Evolutionary conservation across 495 filamentous ascomycete genomes (phyloP), one percentile per base, ranked within the genome.

Genomic region (Aspergillus mulundensis): DNA sequence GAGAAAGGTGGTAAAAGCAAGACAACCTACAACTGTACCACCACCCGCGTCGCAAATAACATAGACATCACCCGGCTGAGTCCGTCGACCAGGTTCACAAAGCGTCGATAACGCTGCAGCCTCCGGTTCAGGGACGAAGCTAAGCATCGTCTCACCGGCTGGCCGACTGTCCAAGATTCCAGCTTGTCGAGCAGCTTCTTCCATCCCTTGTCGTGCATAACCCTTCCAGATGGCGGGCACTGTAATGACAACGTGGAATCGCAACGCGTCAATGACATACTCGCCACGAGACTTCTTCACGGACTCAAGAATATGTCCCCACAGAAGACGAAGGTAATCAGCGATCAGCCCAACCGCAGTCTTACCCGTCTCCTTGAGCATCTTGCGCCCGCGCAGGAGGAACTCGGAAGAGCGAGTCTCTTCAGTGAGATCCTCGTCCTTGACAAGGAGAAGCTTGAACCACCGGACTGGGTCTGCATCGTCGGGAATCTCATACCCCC

Each of bases 21-120:
- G 44, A 10, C 3, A 18, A 54, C 52, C 10, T 46, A 54, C 52
- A 24, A 54, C 52, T 7, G 52, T 54, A 16, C 52, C 52, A 38
- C 52, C 52, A 24, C 52, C 52, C 2, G 52, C 52, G n/a, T 54
- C 52, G n/a, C 52, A 54, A 7, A 54, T 54, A 14, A 54, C 52
- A 38, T 54, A 54, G 12, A 54, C 41, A 23, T 54, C 52, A 3
- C 52, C 52, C 5, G 39, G 28, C 15, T 54, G 41, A 16, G 52
- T 12, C 28, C 28, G 28, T 5, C 52, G 52, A 24, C 52, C 52
- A 18, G 52, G 52, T 5, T 54, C 52, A 43, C 52, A 54, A 32
- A 54, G 52, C 12, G 52, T 54, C 18, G 52, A 54, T 10, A 54
- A 30, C 15, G 41, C 52, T 7, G 52, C 52, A 4, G 52, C 52